Percentiles rank a stretch among this genome's conserved stretches.
Conservation (phyloP, 345 rosid species). For the Rhizophora mangle region DNA sequence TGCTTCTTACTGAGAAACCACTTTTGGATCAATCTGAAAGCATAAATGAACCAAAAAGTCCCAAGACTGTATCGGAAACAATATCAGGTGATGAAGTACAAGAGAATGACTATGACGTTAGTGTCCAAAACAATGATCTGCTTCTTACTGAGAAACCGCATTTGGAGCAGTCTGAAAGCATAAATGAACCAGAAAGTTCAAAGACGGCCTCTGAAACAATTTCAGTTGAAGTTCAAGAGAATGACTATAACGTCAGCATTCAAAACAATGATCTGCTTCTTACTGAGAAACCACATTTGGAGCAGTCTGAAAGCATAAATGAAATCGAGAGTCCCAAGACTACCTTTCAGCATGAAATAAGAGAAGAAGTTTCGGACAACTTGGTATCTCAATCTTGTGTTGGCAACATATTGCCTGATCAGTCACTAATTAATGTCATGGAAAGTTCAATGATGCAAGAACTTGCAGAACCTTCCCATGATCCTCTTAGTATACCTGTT, state of each 20-base stretch:
- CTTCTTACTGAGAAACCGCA: too few relatives aligned
- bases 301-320: neutral
- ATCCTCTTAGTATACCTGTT: conserved; percentile 5
- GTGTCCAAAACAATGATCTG: too few relatives aligned
- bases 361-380: neutral
- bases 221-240: neutral
- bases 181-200: too few relatives aligned
- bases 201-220: neutral
- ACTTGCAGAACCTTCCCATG: neutral
- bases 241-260: neutral
- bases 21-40: neutral
- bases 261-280: neutral
- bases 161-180: too few relatives aligned
- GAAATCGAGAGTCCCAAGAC: neutral
- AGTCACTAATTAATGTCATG: neutral
- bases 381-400: neutral
- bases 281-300: neutral
- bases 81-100: too few relatives aligned
- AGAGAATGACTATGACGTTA: too few relatives aligned
- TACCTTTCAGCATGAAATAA: neutral
- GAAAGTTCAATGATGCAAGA: neutral
- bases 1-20: neutral
- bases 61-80: too few relatives aligned
- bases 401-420: neutral
- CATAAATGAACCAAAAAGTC: conserved; percentile 1